Conservation (phyloP, 75 land plant species). For the Isoetes taiwanensis region DNA sequence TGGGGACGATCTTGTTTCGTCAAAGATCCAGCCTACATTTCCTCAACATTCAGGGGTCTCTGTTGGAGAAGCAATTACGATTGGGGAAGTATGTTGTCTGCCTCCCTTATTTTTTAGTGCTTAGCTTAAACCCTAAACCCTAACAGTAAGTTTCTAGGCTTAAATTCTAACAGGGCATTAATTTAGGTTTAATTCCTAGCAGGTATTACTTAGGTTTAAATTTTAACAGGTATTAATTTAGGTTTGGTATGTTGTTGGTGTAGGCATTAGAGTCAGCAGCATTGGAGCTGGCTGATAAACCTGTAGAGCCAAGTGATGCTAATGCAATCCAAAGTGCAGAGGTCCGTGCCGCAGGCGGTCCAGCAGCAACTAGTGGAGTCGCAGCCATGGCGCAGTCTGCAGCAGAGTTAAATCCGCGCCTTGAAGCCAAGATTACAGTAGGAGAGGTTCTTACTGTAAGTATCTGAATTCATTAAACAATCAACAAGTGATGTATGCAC, state of each 20-base stretch:
- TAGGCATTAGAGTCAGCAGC: conserved; percentile 63
- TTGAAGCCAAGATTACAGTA: conserved; percentile 35
- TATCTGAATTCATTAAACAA: background rate
- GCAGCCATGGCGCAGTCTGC: conserved; percentile 52
- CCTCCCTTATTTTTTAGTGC: too few relatives aligned
- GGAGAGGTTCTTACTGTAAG: conserved; percentile 30
- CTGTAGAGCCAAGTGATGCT: conserved; percentile 46
- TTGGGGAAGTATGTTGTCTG: conserved; percentile 64
- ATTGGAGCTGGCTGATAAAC: conserved; percentile 22
- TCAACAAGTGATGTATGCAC: background rate
- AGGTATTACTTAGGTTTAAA: too few relatives aligned
- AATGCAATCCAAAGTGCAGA: conserved; percentile 75
- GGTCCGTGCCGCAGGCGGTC: conserved; percentile 20
- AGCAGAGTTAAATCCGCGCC: conserved; percentile 29
- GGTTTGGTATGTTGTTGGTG: too few relatives aligned
- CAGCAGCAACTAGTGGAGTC: conserved; percentile 26
- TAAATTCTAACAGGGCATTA: too few relatives aligned
- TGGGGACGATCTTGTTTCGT: conserved; percentile 29
- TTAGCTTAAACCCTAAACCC: too few relatives aligned
- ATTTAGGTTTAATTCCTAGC: too few relatives aligned
- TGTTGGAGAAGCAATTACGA: conserved; percentile 28
- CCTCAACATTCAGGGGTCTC: background rate
- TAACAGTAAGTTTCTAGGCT: too few relatives aligned
- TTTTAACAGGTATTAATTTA: too few relatives aligned
- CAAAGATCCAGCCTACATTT: conserved; percentile 9